These are phyloP conservation scores for Leishmania martiniquensis DNA, from an alignment of 208 protist species.

Conservation along the genomic window DNA sequence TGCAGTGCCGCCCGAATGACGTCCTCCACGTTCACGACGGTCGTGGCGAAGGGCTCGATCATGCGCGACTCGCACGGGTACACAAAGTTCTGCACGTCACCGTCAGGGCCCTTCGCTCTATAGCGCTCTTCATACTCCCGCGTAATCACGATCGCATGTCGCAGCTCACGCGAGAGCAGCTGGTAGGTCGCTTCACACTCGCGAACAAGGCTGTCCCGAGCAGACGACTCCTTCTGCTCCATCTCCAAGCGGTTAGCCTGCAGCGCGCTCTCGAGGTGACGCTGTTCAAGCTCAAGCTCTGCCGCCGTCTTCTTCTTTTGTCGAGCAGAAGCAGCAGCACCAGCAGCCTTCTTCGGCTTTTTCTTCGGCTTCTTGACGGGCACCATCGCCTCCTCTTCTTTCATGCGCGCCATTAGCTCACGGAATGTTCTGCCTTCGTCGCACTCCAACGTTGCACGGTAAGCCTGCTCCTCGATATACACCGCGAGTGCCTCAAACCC, in stretches of 20 bases:
- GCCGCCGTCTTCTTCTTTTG: slow-evolving; percentile 55
- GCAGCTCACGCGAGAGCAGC: slow-evolving; percentile 60
- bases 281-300: slow-evolving; percentile 57
- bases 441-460: slow-evolving; percentile 47
- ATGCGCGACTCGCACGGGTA: slow-evolving; percentile 59
- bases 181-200: slow-evolving; percentile 72
- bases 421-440: slow-evolving; percentile 46
- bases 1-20: slow-evolving; percentile 63
- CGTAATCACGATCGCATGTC: slow-evolving; percentile 55
- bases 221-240: slow-evolving; percentile 58
- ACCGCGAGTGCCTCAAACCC: slow-evolving; percentile 63
- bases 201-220: slow-evolving; percentile 38
- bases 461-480: slow-evolving; percentile 59
- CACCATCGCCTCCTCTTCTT: slow-evolving; percentile 35
- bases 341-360: slow-evolving; percentile 44
- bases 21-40: slow-evolving; percentile 67
- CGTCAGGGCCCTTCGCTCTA: slow-evolving; percentile 33
- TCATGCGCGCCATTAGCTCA: slow-evolving; percentile 35
- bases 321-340: slow-evolving; percentile 13
- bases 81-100: slow-evolving; percentile 47
- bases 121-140: slow-evolving; percentile 72
- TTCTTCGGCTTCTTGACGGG: slow-evolving; percentile 58
- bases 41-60: slow-evolving; percentile 77
- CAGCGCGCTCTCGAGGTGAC: slow-evolving; percentile 58
- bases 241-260: slow-evolving; percentile 45